Evolutionary conservation across 2,329 filamentous ascomycete genomes (phyloP).

Genomic region (Graphilbum sp.): DNA sequence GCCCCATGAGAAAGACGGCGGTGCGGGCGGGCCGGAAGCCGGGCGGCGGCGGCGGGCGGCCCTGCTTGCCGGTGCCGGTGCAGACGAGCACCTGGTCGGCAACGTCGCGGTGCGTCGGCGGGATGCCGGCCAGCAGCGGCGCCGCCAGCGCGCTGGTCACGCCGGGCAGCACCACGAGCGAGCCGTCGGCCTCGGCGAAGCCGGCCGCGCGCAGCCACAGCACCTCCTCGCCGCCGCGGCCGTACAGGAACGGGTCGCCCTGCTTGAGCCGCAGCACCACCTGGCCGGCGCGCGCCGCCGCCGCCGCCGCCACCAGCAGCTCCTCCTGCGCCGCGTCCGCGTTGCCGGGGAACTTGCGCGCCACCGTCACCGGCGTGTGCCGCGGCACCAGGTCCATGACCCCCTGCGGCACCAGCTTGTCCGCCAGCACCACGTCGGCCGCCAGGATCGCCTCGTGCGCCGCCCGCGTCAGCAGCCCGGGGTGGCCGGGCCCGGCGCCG

Average conservation of each 20-base stretch:
- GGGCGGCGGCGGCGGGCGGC: constrained; percentile 65
- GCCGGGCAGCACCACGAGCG: constrained; percentile 60
- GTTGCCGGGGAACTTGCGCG: constrained; percentile 94
- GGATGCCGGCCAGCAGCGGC: constrained; percentile 76
- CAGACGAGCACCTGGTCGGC: constrained; percentile 92
- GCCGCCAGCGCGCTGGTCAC: constrained; percentile 80
- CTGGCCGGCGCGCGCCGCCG: constrained; percentile 47
- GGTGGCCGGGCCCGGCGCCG: constrained; percentile 83
- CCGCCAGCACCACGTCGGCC: constrained; percentile 67
- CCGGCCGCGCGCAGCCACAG: constrained; percentile 64
- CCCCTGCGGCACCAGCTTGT: constrained; percentile 71
- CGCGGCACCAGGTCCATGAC: constrained; percentile 84
- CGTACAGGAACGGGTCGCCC: constrained; percentile 92
- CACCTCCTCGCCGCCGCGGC: constrained; percentile 84
- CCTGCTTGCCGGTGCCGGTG: constrained; percentile 88
- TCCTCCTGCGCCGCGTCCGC: constrained; percentile 88
- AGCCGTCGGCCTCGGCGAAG: constrained; percentile 19
- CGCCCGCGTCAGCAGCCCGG: constrained; percentile 73
- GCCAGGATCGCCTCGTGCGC: constrained; percentile 60
- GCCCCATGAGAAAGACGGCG: constrained; percentile 85
- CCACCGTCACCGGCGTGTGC: constrained; percentile 76
- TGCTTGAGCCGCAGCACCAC: constrained; percentile 86
- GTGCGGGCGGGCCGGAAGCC: constrained; percentile 63
- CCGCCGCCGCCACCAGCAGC: constrained; percentile 61
- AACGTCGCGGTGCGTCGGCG: constrained; percentile 74